Percentiles rank a stretch among this genome's conserved stretches.
These are phyloP conservation scores for Phytophthora ramorum DNA, from an alignment of 352 stramenopile genomes.

Conservation along the genomic window DNA sequence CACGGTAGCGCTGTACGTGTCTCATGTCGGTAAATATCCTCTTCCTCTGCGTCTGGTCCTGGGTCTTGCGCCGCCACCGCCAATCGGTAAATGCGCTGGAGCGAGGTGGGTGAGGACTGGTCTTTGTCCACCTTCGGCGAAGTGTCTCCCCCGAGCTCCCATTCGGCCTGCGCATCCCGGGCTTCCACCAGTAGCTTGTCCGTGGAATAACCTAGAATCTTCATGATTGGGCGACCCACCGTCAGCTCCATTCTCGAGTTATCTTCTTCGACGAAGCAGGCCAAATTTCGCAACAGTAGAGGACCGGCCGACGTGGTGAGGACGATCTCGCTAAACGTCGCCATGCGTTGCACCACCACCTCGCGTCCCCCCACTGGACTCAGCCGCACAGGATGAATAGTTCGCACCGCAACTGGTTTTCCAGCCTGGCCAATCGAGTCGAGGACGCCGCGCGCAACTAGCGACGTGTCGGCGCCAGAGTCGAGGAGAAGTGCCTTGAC, in stretches of 20 bases:
- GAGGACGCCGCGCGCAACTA: conserved; percentile 11
- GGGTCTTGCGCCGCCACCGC: too few relatives aligned
- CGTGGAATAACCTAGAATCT: conserved; percentile 11
- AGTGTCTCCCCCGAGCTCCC: background rate
- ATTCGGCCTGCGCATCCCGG: background rate
- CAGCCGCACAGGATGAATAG: background rate
- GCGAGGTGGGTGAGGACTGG: background rate
- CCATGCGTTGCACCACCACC: background rate
- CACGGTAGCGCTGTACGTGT: too few relatives aligned
- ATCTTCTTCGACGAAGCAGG: conserved; percentile 7
- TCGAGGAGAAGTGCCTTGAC: conserved; percentile 7
- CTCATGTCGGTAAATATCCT: too few relatives aligned
- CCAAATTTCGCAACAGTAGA: conserved; percentile 11
- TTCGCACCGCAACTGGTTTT: background rate
- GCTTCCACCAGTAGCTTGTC: conserved; percentile 13
- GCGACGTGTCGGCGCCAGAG: conserved; percentile 9
- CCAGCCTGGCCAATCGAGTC: background rate
- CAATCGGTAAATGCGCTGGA: background rate
- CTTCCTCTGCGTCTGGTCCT: too few relatives aligned
- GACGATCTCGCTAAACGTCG: conserved; percentile 5
- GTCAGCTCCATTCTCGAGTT: background rate
- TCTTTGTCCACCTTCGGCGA: background rate
- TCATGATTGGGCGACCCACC: conserved; percentile 21
- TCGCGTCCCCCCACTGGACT: too few relatives aligned
- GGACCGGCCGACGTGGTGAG: conserved; percentile 12